A percentile compares a stretch with the other conserved stretches of the same genome.
phyloP scores from a whole-genome alignment of 768 basidiomycete genomes.

The Hygrocybe punicea region DNA sequence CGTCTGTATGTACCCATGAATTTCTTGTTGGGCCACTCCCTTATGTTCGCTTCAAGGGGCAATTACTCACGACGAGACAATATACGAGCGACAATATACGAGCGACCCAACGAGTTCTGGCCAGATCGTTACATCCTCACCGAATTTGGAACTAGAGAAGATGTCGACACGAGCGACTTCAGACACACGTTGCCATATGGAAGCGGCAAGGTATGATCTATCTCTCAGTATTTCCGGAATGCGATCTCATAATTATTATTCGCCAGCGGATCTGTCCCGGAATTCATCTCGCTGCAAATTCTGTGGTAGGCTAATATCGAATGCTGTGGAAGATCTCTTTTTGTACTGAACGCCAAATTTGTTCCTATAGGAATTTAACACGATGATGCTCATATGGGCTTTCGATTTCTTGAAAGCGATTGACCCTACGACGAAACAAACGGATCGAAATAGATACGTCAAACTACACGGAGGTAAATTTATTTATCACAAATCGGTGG shows the following conservation, averaged over 20 bases:
- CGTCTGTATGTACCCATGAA: conserved; percentile 13
- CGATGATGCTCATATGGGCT: conserved; percentile 30
- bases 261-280: conserved; percentile 21
- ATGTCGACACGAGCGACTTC: conserved; percentile 10
- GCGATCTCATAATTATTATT: not conserved
- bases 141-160: conserved; percentile 14
- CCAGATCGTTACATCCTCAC: conserved; percentile 4
- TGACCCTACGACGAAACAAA: conserved; percentile 2
- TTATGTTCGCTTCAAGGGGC: not conserved
- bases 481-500: not conserved
- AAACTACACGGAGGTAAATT: conserved; percentile 13
- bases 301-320: conserved; percentile 12
- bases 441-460: conserved; percentile 12
- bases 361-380: conserved; percentile 19
- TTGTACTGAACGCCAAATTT: not conserved
- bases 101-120: not conserved
- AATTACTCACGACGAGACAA: not conserved
- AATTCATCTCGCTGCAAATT: conserved; percentile 14
- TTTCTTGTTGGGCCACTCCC: conserved; percentile 4
- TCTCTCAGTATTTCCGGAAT: not conserved
- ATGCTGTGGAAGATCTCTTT: not conserved
- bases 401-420: conserved; percentile 22
- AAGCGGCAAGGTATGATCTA: conserved; percentile 16
- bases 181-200: conserved; percentile 15
- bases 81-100: too few relatives aligned